phyloP scores from a whole-genome alignment of 495 filamentous ascomycete species.

The Xylaria telfairii region DNA sequence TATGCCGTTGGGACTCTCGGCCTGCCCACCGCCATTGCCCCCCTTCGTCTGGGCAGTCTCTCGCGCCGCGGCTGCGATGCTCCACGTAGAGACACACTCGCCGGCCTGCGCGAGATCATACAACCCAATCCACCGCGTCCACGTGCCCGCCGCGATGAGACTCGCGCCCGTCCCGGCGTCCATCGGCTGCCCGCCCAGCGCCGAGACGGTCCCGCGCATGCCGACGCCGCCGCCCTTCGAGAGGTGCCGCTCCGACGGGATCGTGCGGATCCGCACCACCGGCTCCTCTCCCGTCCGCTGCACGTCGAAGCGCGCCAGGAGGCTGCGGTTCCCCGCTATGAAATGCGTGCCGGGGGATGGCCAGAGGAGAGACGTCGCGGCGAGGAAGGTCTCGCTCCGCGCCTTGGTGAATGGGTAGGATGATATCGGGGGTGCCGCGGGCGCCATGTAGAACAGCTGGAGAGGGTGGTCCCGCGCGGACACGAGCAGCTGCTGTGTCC shows the following conservation, averaged over 20 bases:
- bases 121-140: conserved; percentile 74
- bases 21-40: background rate
- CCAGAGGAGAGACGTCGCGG: conserved; percentile 78
- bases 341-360: conserved; percentile 63
- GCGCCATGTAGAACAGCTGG: conserved; percentile 60
- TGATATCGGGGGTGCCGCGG: conserved; percentile 51
- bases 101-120: conserved; percentile 74
- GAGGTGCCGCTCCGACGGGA: conserved; percentile 74
- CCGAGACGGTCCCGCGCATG: conserved; percentile 83
- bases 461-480: conserved; percentile 76
- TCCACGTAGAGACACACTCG: conserved; percentile 71
- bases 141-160: conserved; percentile 83
- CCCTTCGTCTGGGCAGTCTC: conserved; percentile 21
- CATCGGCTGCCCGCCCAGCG: conserved; percentile 55
- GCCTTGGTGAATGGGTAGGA: conserved; percentile 75
- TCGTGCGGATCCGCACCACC: conserved; percentile 67
- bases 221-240: conserved; percentile 73
- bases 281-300: conserved; percentile 67
- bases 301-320: conserved; percentile 80
- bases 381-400: conserved; percentile 79
- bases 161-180: conserved; percentile 38
- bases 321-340: conserved; percentile 75
- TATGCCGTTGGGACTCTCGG: conserved; percentile 33
- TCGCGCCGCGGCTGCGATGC: conserved; percentile 45
- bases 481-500: conserved; percentile 71